phyloP scores from a whole-genome alignment of 257 asterid species.

The Solanum chmielewskii region DNA sequence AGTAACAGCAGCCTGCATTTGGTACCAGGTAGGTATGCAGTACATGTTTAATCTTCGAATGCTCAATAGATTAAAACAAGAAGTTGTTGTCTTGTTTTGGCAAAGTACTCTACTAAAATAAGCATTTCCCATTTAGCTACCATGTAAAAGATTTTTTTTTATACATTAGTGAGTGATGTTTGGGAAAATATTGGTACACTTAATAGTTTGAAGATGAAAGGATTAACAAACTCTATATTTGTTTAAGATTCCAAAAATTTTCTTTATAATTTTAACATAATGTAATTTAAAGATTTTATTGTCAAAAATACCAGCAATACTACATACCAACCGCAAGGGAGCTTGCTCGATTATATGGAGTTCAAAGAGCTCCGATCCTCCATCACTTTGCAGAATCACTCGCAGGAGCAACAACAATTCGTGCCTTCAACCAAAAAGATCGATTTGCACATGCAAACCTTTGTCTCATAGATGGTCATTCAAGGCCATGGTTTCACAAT shows the following conservation, averaged over 20 bases:
- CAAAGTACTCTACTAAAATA: background rate
- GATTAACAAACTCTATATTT: background rate
- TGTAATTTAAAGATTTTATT: background rate
- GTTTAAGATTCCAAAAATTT: background rate
- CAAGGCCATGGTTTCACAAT: constrained; percentile 90
- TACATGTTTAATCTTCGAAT: background rate
- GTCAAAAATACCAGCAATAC: constrained; percentile 42
- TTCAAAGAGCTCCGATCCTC: constrained; percentile 79
- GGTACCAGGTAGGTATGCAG: constrained; percentile 65
- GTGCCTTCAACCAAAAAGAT: constrained; percentile 69
- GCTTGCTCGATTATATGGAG: constrained; percentile 82
- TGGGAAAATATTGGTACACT: background rate
- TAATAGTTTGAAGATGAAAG: background rate
- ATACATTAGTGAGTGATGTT: background rate
- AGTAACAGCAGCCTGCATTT: constrained; percentile 72
- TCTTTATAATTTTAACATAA: background rate
- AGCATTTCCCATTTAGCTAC: background rate
- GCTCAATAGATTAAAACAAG: background rate
- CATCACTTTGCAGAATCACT: constrained; percentile 97
- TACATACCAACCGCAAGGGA: constrained; percentile 98
- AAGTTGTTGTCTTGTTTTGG: background rate
- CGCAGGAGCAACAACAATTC: constrained; percentile 79
- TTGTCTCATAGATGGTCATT: constrained; percentile 68
- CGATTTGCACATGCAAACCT: constrained; percentile 68
- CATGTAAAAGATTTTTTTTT: background rate